Percentiles rank a stretch among this genome's conserved stretches.
Conservation (phyloP, 164 flowering plant genomes). For the Sextonia rubra region DNA sequence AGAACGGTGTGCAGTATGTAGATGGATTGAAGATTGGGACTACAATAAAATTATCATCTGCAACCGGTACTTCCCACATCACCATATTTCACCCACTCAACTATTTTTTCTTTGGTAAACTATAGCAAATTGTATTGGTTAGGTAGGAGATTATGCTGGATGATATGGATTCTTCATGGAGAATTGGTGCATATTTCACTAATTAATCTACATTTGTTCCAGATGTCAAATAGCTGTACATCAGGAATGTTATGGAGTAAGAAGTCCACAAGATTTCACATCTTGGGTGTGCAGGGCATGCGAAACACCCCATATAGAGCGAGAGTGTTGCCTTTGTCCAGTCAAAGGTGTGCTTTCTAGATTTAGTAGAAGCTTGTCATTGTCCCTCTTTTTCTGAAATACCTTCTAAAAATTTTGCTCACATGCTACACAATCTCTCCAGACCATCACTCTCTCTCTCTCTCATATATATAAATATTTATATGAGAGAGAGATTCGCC, state of each 20-base stretch:
- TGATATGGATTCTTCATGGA: not conserved
- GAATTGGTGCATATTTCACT: not conserved
- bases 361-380: not conserved
- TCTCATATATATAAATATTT: too few species aligned
- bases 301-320: conserved; percentile 75
- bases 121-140: not conserved
- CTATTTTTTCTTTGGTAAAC: not conserved
- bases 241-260: conserved; percentile 98
- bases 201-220: conserved; percentile 6
- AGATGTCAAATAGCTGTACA: conserved; percentile 99
- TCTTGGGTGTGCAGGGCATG: conserved; percentile 99
- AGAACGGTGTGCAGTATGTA: conserved; percentile 95
- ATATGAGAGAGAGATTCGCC: too few species aligned
- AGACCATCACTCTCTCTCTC: too few species aligned
- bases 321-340: conserved; percentile 98
- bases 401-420: not conserved
- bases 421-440: too few species aligned
- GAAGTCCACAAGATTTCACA: conserved; percentile 69
- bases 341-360: conserved; percentile 65
- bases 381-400: not conserved
- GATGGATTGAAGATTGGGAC: conserved; percentile 99
- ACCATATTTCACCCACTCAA: not conserved
- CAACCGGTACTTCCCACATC: conserved; percentile 51
- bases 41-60: conserved; percentile 95
- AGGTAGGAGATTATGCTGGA: not conserved